Evolutionary conservation across 768 basidiomycete genomes (phyloP), one percentile per base, ranked within the genome.

Genomic region (Melanogaster broomeanus): DNA sequence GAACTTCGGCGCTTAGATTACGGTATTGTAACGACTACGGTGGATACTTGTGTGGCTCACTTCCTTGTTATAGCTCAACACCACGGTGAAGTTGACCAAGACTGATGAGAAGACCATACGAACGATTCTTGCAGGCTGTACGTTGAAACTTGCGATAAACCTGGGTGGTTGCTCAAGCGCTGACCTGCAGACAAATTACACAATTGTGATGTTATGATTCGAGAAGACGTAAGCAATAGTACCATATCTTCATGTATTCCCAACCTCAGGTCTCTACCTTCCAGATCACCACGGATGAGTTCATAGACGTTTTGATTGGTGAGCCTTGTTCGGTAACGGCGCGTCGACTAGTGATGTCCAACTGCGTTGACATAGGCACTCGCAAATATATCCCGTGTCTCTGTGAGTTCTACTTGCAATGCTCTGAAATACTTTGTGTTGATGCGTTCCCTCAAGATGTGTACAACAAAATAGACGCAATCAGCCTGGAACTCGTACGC

Each of bases 261-360:
- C 51, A 1, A 53, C 47, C 44, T 35, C 45, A 43, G 27, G 51
- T 42, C 1, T n/a, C 2, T 15, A 28, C 31, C 28, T 52, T 44
- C 18, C 56, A 96, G 94, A 94, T 97, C 51, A 90, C 91, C 8
- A 89, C 87, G 4, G 96, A 98, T 66, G 93, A 98, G 66, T 97
- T 99, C 63, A 96, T 99, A 56, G 97, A 99, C 65, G 92, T 98
- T n/a, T 78, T 99, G 21, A 90, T 99, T 45, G 97, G 93, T 85
- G 61, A 31, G 64, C 49, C 12, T 18, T 24, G 37, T 24, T 61
- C n/a, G 22, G 30, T 45, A 18, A 16, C 24, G 21, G 43, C 45
- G 11, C 52, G 25, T 30, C 31, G 11, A 10, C 31, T 31, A 25
- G 25, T 18, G 11, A 51, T 22, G 31, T 25, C 13, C 43, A 63